Evolutionary conservation across 2,329 filamentous ascomycete genomes (phyloP).

Genomic region (Pyrenophora graminea): DNA sequence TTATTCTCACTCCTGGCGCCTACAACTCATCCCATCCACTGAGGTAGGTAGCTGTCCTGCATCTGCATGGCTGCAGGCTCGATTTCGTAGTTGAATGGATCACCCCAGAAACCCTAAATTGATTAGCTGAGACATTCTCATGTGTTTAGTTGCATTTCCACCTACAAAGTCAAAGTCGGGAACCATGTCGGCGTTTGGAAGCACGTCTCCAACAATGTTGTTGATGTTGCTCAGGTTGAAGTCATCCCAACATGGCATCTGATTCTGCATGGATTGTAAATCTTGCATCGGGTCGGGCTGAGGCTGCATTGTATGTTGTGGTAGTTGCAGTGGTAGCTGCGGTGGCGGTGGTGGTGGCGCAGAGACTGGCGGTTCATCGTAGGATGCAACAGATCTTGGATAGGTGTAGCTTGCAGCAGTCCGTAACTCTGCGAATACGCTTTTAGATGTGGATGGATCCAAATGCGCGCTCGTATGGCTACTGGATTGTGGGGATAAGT

Average conservation of each 20-base stretch:
- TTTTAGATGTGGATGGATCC: constrained; percentile 6
- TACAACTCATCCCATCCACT: constrained; percentile 21
- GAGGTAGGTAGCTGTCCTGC: constrained; percentile 26
- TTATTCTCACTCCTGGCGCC: too few relatives aligned
- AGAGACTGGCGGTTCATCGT: constrained; percentile 4
- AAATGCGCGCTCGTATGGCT: constrained; percentile 19
- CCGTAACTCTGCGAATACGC: constrained; percentile 20
- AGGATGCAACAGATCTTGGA: constrained; percentile 12
- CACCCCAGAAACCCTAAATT: constrained; percentile 44
- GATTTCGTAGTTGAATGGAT: constrained; percentile 42
- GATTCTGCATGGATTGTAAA: constrained; percentile 19
- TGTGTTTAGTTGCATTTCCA: background rate
- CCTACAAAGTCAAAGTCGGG: constrained; percentile 47
- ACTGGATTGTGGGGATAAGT: constrained; percentile 19
- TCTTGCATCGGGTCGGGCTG: constrained; percentile 14
- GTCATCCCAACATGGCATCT: constrained; percentile 37
- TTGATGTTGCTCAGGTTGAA: constrained; percentile 42
- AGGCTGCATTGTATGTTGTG: constrained; percentile 8
- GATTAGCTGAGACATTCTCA: constrained; percentile 12
- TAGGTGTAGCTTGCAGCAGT: constrained; percentile 22
- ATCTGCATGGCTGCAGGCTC: constrained; percentile 29
- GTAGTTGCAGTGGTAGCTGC: background rate
- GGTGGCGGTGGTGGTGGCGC: constrained; percentile 8
- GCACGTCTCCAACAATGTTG: constrained; percentile 37
- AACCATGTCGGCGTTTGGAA: constrained; percentile 30